phyloP scores from a whole-genome alignment of 1,284 basidiomycete species.

The Ustilago trichophora region DNA sequence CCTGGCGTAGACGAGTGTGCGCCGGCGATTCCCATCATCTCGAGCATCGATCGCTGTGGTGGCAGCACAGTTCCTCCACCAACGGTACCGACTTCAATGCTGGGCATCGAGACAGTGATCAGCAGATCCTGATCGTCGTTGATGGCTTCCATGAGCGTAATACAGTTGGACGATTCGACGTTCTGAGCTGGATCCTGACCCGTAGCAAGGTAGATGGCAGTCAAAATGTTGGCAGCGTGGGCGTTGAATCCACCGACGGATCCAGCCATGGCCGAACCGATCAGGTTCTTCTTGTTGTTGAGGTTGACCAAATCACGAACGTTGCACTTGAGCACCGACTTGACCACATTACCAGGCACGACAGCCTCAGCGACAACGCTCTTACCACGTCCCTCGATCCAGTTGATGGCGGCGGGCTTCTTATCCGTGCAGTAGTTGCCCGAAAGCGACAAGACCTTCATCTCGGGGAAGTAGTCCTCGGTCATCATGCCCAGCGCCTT shows the following conservation, averaged over 20 bases:
- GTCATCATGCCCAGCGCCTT: slow-evolving; percentile 86
- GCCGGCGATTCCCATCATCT: slow-evolving; percentile 64
- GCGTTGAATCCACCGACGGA: slow-evolving; percentile 97
- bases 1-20: slow-evolving; percentile 60
- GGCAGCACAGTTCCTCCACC: slow-evolving; percentile 81
- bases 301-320: slow-evolving; percentile 89
- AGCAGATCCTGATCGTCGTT: slow-evolving; percentile 91
- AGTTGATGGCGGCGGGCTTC: slow-evolving; percentile 99
- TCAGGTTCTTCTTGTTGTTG: slow-evolving; percentile 96
- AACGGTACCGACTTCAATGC: slow-evolving; percentile 74
- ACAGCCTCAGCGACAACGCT: slow-evolving; percentile 95
- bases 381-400: slow-evolving; percentile 99
- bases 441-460: slow-evolving; percentile 90
- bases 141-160: slow-evolving; percentile 95
- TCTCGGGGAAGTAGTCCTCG: slow-evolving; percentile 82
- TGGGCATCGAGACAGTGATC: slow-evolving; percentile 65
- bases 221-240: slow-evolving; percentile 96
- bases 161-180: slow-evolving; percentile 97
- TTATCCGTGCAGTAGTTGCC: slow-evolving; percentile 99
- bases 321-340: slow-evolving; percentile 92
- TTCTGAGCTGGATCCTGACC: slow-evolving; percentile 99
- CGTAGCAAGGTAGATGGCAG: slow-evolving; percentile 90
- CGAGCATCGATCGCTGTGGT: slow-evolving; percentile 63
- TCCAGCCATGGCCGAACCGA: slow-evolving; percentile 98
- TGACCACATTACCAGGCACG: slow-evolving; percentile 86